Conservation (phyloP, 148 eudicot species). For the Spergularia bocconei region DNA sequence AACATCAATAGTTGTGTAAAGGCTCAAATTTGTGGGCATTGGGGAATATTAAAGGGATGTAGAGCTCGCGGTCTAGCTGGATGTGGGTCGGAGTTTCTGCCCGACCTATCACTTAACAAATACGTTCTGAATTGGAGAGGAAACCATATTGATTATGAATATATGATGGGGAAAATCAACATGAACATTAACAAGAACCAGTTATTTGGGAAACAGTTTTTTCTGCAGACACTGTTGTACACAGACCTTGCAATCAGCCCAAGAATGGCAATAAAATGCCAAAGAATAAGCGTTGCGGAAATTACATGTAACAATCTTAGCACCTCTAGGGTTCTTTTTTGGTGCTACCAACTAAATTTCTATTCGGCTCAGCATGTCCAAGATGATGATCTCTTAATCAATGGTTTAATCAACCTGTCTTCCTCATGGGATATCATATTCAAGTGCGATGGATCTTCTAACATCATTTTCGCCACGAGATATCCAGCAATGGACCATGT, state of each 20-base stretch:
- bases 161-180: conserved; percentile 11
- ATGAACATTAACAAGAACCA: conserved; percentile 16
- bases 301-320: conserved; percentile 21
- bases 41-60: too few species aligned
- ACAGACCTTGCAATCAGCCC: conserved; percentile 29
- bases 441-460: conserved; percentile 94
- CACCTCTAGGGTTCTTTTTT: conserved; percentile 15
- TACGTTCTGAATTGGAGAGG: background rate
- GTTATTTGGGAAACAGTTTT: conserved; percentile 27
- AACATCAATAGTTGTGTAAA: too few species aligned
- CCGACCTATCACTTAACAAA: background rate
- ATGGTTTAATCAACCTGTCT: conserved; percentile 71
- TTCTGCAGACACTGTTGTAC: conserved; percentile 39
- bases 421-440: conserved; percentile 94
- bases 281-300: conserved; percentile 26
- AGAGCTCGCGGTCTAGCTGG: too few species aligned
- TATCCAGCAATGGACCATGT: conserved; percentile 98
- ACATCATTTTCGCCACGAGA: conserved; percentile 92
- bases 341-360: conserved; percentile 18
- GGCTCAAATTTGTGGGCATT: too few species aligned
- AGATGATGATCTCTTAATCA: conserved; percentile 80
- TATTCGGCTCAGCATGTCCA: conserved; percentile 66
- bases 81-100: too few species aligned
- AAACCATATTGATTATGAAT: conserved; percentile 13
- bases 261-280: conserved; percentile 34